Evolutionary conservation across 78 protist species (phyloP).

Genomic region (Emiliania huxleyi): DNA sequence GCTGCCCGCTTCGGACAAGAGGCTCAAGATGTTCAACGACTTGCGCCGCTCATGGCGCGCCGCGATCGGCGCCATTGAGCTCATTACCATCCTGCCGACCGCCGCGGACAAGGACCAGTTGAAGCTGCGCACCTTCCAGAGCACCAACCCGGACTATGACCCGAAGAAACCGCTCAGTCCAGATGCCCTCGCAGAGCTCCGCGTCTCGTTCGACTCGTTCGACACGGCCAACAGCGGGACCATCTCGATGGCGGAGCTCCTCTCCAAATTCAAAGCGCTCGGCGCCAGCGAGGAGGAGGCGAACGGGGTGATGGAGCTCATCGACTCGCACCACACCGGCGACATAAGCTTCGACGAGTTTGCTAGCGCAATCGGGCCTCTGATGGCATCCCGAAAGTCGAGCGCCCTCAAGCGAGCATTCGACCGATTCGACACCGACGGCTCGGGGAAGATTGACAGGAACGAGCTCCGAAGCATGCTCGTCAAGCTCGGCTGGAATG

Average conservation of each 20-base stretch:
- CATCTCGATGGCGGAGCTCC: neutral
- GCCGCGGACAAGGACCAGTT: neutral
- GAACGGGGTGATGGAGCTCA: neutral
- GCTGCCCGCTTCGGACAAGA: neutral
- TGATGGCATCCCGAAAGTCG: neutral
- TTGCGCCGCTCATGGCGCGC: neutral
- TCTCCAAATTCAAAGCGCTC: neutral
- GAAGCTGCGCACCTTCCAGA: neutral
- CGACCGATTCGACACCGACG: neutral
- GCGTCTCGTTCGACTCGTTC: neutral
- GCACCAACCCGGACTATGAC: neutral
- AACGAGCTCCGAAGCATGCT: neutral
- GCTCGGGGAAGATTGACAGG: neutral
- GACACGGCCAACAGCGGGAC: neutral
- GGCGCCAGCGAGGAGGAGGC: neutral
- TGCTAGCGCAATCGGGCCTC: neutral
- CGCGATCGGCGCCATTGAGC: neutral
- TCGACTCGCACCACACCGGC: neutral
- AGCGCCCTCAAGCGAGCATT: neutral
- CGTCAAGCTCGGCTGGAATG: neutral
- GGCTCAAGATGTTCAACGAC: neutral
- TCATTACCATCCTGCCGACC: neutral
- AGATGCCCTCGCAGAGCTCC: neutral
- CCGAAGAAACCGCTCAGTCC: neutral
- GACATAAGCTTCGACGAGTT: neutral